Percentiles rank a stretch among this genome's conserved stretches.
Evolutionary conservation across 768 basidiomycete species (phyloP).

Genomic region (Coprinopsis strossmayeri): DNA sequence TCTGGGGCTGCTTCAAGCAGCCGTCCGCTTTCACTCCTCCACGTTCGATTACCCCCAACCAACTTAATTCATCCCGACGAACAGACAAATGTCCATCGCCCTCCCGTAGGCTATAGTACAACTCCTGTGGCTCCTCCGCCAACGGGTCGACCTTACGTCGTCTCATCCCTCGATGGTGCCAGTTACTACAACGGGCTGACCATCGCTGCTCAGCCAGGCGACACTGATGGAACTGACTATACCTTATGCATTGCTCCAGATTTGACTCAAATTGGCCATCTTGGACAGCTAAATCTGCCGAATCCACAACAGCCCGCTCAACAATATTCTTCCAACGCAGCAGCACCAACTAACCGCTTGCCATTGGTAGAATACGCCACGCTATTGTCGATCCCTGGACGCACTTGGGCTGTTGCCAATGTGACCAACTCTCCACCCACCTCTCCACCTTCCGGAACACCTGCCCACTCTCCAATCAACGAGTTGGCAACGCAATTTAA

Average conservation of each 20-base stretch:
- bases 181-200: constrained; percentile 64
- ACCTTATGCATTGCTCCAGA: constrained; percentile 73
- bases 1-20: constrained; percentile 30
- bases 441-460: constrained; percentile 30
- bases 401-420: constrained; percentile 78
- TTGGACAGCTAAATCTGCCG: constrained; percentile 58
- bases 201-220: constrained; percentile 68
- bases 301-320: constrained; percentile 33
- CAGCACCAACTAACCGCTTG: constrained; percentile 36
- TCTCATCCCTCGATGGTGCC: constrained; percentile 53
- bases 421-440: constrained; percentile 29
- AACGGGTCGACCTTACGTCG: constrained; percentile 49
- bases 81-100: constrained; percentile 44
- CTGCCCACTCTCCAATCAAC: constrained; percentile 56
- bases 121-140: constrained; percentile 39
- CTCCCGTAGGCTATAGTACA: constrained; percentile 41
- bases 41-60: constrained; percentile 73
- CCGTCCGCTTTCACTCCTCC: constrained; percentile 58
- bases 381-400: constrained; percentile 70
- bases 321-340: constrained; percentile 28
- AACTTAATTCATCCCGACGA: constrained; percentile 77
- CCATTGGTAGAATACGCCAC: constrained; percentile 75
- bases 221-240: constrained; percentile 68
- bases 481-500: constrained; percentile 80
- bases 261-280: constrained; percentile 60